Percentiles rank a stretch among this genome's conserved stretches.
These are phyloP conservation scores for Anthostomella pinea DNA, from an alignment of 2,329 filamentous ascomycete species.

Conservation along the genomic window DNA sequence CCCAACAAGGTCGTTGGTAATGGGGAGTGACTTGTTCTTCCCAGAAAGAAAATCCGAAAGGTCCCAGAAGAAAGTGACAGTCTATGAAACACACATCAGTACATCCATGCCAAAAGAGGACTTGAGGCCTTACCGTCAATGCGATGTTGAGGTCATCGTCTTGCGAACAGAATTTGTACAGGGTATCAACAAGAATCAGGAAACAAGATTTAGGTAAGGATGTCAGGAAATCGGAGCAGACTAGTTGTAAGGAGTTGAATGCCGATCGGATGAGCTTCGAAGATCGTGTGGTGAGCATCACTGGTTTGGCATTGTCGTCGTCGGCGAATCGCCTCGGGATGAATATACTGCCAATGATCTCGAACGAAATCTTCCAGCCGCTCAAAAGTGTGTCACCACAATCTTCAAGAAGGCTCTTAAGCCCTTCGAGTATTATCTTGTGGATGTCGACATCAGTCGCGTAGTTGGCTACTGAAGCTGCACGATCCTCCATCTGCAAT, in stretches of 20 bases:
- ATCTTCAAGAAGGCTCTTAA: slow-evolving; percentile 81
- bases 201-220: slow-evolving; percentile 70
- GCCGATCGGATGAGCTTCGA: slow-evolving; percentile 77
- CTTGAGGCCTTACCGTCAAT: slow-evolving; percentile 63
- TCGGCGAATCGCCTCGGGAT: slow-evolving; percentile 37
- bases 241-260: slow-evolving; percentile 85
- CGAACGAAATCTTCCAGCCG: slow-evolving; percentile 84
- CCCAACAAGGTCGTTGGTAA: slow-evolving; percentile 55
- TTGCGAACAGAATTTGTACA: slow-evolving; percentile 87
- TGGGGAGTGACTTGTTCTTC: slow-evolving; percentile 55
- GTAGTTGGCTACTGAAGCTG: slow-evolving; percentile 55
- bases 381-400: slow-evolving; percentile 79
- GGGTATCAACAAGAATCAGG: slow-evolving; percentile 76
- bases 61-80: slow-evolving; percentile 94
- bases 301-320: slow-evolving; percentile 33
- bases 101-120: background rate
- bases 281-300: slow-evolving; percentile 54
- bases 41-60: slow-evolving; percentile 80
- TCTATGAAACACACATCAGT: slow-evolving; percentile 44
- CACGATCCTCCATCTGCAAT: slow-evolving; percentile 53
- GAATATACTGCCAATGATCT: slow-evolving; percentile 82
- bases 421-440: slow-evolving; percentile 71
- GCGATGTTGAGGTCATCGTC: slow-evolving; percentile 93
- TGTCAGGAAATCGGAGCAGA: slow-evolving; percentile 90
- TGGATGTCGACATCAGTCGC: slow-evolving; percentile 76